These are phyloP conservation scores for Schwanniomyces polymorphus DNA, from an alignment of 805 yeast genomes.

Conservation along the genomic window DNA sequence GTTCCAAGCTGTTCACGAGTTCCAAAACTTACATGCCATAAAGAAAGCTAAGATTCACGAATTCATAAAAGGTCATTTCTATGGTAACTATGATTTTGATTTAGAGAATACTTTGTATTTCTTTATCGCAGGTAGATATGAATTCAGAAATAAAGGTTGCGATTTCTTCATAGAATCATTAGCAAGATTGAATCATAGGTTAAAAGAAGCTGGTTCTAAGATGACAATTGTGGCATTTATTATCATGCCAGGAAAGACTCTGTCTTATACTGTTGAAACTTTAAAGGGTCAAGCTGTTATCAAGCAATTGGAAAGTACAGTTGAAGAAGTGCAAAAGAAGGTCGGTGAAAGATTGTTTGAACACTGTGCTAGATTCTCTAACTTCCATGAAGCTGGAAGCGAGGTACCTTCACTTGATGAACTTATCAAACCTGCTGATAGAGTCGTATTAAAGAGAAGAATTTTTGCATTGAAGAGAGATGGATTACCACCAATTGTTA, in stretches of 20 bases:
- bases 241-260: constrained; percentile 95
- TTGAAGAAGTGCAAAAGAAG: constrained; percentile 79
- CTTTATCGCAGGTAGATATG: constrained; percentile 97
- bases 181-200: constrained; percentile 86
- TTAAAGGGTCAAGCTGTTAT: constrained; percentile 95
- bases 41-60: constrained; percentile 91
- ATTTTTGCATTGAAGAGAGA: constrained; percentile 90
- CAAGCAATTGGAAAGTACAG: constrained; percentile 84
- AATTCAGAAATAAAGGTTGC: constrained; percentile 94
- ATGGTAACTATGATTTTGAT: constrained; percentile 94
- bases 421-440: constrained; percentile 80
- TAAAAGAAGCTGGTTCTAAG: constrained; percentile 78
- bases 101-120: constrained; percentile 91
- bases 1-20: constrained; percentile 96
- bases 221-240: constrained; percentile 95
- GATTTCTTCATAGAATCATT: constrained; percentile 91
- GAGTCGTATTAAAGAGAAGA: constrained; percentile 86
- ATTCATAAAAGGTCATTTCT: constrained; percentile 94
- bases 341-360: constrained; percentile 89
- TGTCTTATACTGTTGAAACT: constrained; percentile 94
- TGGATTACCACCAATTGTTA: constrained; percentile 89
- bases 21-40: constrained; percentile 92
- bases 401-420: constrained; percentile 82
- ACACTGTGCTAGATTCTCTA: constrained; percentile 72
- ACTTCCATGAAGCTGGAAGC: constrained; percentile 43